Conservation (phyloP, 2,329 filamentous ascomycete species). For the Sporothrix curviconia region DNA sequence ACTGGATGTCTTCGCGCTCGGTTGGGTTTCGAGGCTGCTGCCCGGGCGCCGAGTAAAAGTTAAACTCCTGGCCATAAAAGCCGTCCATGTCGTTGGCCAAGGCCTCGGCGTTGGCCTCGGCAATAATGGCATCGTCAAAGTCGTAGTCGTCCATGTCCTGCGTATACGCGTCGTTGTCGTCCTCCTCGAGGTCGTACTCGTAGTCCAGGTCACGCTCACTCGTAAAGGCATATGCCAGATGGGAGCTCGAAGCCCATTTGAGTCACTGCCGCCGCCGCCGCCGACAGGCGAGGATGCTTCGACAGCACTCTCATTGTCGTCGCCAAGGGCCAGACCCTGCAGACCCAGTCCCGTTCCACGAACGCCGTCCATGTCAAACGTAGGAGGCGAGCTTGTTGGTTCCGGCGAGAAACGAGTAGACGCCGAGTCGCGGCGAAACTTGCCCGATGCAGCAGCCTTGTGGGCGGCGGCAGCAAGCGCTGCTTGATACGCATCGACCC, state of each 20-base stretch:
- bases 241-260: conserved; percentile 3
- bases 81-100: conserved; percentile 88
- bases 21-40: conserved; percentile 30
- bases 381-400: background rate
- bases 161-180: conserved; percentile 41
- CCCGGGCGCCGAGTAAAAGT: conserved; percentile 69
- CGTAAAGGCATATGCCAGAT: conserved; percentile 15
- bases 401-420: conserved; percentile 28
- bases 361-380: background rate
- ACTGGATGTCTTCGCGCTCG: conserved; percentile 41
- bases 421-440: conserved; percentile 58
- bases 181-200: conserved; percentile 52
- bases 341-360: background rate
- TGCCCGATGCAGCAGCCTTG: conserved; percentile 66
- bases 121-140: conserved; percentile 81
- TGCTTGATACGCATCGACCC: conserved; percentile 62
- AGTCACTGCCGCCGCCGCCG: background rate
- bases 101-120: conserved; percentile 88
- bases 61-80: conserved; percentile 94
- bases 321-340: background rate
- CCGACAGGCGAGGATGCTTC: conserved; percentile 24
- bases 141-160: conserved; percentile 55
- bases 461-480: conserved; percentile 77
- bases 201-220: conserved; percentile 25
- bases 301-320: conserved; percentile 1